A percentile compares a stretch with the other conserved stretches of the same genome.
phyloP scores from a whole-genome alignment of 768 basidiomycete species.

The Phlegmacium glaucopus region DNA sequence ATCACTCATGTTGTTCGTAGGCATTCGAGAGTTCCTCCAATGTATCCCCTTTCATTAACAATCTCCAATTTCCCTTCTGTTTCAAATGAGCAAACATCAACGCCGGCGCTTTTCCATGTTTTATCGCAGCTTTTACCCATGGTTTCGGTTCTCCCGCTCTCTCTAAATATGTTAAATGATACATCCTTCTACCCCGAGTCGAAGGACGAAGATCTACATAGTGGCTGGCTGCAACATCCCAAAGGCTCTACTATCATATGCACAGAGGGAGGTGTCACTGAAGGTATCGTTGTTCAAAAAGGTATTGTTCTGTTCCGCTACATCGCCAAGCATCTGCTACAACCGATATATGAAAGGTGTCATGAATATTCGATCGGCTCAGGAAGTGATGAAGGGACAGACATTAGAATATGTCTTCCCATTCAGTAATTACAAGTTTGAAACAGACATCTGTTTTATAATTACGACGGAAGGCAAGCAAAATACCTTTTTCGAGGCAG shows the following conservation, averaged over 20 bases:
- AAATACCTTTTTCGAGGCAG: constrained; percentile 72
- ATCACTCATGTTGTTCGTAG: constrained; percentile 31
- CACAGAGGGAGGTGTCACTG: constrained; percentile 63
- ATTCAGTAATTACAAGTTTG: constrained; percentile 67
- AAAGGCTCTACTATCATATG: constrained; percentile 55
- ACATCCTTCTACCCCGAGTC: constrained; percentile 60
- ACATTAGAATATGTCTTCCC: constrained; percentile 75
- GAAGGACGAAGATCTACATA: constrained; percentile 67
- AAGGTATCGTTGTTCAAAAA: constrained; percentile 61
- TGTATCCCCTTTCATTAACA: constrained; percentile 65
- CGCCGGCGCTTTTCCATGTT: constrained; percentile 50
- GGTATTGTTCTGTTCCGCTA: constrained; percentile 26
- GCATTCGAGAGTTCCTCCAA: constrained; percentile 61
- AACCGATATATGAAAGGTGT: constrained; percentile 41
- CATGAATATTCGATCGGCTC: constrained; percentile 57
- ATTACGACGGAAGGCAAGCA: constrained; percentile 60
- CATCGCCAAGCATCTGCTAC: background rate
- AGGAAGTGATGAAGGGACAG: constrained; percentile 62
- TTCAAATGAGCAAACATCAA: constrained; percentile 15
- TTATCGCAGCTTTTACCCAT: constrained; percentile 60
- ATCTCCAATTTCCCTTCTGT: constrained; percentile 60
- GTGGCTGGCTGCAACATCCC: constrained; percentile 73
- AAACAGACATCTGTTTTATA: constrained; percentile 69
- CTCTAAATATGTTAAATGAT: constrained; percentile 59
- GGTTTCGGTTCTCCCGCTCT: constrained; percentile 52